phyloP scores from a whole-genome alignment of 1,284 basidiomycete genomes.

The Ceratobasidium sp. region DNA sequence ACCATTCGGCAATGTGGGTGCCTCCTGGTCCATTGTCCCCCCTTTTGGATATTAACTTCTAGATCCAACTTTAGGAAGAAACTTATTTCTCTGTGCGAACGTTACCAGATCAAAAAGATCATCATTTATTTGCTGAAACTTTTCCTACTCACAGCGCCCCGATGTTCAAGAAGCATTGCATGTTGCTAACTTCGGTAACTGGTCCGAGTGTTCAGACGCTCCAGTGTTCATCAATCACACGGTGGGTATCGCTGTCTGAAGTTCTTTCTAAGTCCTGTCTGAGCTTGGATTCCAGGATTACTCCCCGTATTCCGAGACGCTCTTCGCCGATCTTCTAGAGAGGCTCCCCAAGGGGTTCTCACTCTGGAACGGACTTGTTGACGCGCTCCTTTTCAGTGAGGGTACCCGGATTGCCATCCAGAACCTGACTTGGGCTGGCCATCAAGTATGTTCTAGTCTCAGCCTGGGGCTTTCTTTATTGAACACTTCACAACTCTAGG shows the following conservation, averaged over 20 bases:
- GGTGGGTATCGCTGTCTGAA: neutral
- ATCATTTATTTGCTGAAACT: conserved; percentile 42
- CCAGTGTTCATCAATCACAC: conserved; percentile 48
- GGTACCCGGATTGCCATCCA: conserved; percentile 54
- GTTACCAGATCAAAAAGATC: neutral
- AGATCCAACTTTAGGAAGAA: neutral
- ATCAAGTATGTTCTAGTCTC: neutral
- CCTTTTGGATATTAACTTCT: conserved; percentile 45
- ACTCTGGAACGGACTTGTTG: conserved; percentile 49
- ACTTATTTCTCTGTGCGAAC: conserved; percentile 5
- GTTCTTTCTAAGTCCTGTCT: neutral
- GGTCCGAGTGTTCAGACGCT: conserved; percentile 51
- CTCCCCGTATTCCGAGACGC: conserved; percentile 52
- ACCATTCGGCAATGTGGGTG: conserved; percentile 43
- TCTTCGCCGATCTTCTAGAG: conserved; percentile 52
- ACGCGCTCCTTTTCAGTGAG: conserved; percentile 52
- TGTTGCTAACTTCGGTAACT: conserved; percentile 51
- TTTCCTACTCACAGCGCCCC: conserved; percentile 48
- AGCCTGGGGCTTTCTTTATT: neutral
- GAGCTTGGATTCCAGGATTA: conserved; percentile 47
- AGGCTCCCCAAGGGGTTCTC: conserved; percentile 52
- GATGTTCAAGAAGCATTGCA: conserved; percentile 54
- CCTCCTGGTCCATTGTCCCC: conserved; percentile 42
- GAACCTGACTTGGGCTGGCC: conserved; percentile 55
- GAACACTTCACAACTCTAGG: neutral